Conservation (phyloP, 495 filamentous ascomycete species). For the Daldinia decipiens region DNA sequence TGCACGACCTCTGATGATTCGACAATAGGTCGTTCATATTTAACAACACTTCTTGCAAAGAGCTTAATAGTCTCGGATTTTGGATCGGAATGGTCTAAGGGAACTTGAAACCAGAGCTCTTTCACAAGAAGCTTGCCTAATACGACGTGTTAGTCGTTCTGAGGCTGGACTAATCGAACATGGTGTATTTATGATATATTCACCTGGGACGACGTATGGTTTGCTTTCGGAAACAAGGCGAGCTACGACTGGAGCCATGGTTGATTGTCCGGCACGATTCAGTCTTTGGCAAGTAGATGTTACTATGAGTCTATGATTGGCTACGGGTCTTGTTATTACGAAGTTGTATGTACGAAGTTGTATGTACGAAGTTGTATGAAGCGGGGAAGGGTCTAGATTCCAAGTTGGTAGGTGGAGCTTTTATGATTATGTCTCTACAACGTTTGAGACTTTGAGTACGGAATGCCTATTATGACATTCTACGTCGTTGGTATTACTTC, state of each 20-base stretch:
- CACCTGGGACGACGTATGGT: constrained; percentile 50
- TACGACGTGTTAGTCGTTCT: constrained; percentile 14
- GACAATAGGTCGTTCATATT: constrained; percentile 69
- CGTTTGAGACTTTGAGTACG: background rate
- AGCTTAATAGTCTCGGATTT: constrained; percentile 69
- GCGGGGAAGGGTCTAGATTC: constrained; percentile 33
- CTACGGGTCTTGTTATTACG: background rate
- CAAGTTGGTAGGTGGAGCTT: constrained; percentile 10
- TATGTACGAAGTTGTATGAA: constrained; percentile 12
- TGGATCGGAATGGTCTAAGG: constrained; percentile 76
- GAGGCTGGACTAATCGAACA: background rate
- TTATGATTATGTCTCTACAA: constrained; percentile 5
- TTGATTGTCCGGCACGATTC: background rate
- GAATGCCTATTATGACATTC: background rate
- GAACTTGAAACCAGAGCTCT: constrained; percentile 88
- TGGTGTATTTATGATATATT: constrained; percentile 23
- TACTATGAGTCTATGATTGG: background rate
- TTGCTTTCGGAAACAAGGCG: constrained; percentile 45
- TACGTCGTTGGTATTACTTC: background rate
- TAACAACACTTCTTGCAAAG: constrained; percentile 78
- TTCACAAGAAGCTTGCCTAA: constrained; percentile 78
- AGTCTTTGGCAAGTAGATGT: background rate
- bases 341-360: no score
- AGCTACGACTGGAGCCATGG: constrained; percentile 45
- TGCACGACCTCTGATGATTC: constrained; percentile 56